Percentiles rank a stretch among this genome's conserved stretches.
Conservation (phyloP, 1,139 yeast species). For the Zygoascus sp. region DNA sequence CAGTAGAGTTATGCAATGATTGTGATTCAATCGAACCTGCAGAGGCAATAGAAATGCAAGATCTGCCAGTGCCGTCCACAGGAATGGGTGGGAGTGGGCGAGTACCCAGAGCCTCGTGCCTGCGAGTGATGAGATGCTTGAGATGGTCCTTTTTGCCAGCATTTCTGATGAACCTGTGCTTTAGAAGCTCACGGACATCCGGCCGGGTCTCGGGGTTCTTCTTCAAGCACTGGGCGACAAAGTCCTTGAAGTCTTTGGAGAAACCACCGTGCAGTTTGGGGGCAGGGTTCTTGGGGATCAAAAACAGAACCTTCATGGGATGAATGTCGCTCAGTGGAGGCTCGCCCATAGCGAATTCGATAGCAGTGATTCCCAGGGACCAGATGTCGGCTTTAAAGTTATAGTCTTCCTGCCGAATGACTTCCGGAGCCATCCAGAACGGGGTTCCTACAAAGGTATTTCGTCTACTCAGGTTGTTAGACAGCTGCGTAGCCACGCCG, state of each 20-base stretch:
- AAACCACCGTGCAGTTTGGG: slow-evolving; percentile 47
- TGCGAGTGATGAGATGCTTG: slow-evolving; percentile 28
- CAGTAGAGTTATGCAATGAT: slow-evolving; percentile 1
- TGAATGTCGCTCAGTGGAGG: slow-evolving; percentile 74
- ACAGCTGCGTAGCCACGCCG: slow-evolving; percentile 88
- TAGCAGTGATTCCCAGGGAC: slow-evolving; percentile 91
- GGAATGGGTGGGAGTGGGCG: slow-evolving; percentile 19
- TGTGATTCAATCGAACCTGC: not conserved
- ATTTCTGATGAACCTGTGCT: slow-evolving; percentile 53
- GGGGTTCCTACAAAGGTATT: slow-evolving; percentile 98
- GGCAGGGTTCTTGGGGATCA: slow-evolving; percentile 49
- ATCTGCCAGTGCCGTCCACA: slow-evolving; percentile 15
- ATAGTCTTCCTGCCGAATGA: slow-evolving; percentile 81
- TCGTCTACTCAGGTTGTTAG: slow-evolving; percentile 68
- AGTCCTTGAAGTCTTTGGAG: slow-evolving; percentile 52
- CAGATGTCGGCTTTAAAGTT: slow-evolving; percentile 88
- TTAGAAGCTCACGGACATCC: slow-evolving; percentile 53
- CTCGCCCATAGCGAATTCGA: slow-evolving; percentile 74
- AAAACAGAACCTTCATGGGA: slow-evolving; percentile 75
- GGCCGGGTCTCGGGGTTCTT: slow-evolving; percentile 59
- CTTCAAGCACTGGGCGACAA: slow-evolving; percentile 58
- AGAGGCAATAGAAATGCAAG: slow-evolving; percentile 22
- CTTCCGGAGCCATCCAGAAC: slow-evolving; percentile 99
- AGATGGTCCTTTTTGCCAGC: slow-evolving; percentile 39
- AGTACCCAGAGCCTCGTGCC: slow-evolving; percentile 14